Conservation (phyloP, 176 grass and related monocot genomes). For the Triticum turgidum region DNA sequence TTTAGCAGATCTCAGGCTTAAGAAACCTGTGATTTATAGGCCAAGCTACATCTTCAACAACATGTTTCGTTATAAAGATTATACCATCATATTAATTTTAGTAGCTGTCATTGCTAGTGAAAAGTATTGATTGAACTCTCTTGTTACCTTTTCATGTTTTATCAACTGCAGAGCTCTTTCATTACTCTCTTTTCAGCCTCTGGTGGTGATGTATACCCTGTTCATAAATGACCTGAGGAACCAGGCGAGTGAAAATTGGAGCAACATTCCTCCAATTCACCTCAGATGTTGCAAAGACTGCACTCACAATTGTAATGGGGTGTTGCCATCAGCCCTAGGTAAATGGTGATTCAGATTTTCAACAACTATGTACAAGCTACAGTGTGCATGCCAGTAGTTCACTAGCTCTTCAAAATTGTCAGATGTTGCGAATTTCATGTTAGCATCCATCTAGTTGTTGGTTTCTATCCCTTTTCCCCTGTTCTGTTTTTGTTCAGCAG, state of each 20-base stretch:
- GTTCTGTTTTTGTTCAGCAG: neutral
- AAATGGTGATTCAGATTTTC: slow-evolving; percentile 56
- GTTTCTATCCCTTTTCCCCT: neutral
- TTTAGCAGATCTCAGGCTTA: slow-evolving; percentile 63
- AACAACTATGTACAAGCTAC: neutral
- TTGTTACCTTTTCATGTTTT: neutral
- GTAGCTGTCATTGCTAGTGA: neutral
- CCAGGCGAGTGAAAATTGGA: slow-evolving; percentile 59
- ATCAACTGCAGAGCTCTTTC: slow-evolving; percentile 32
- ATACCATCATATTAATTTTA: slow-evolving; percentile 41
- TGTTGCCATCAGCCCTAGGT: slow-evolving; percentile 74
- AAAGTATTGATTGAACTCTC: slow-evolving; percentile 29
- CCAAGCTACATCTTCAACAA: slow-evolving; percentile 42
- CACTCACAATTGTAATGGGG: slow-evolving; percentile 47
- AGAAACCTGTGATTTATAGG: slow-evolving; percentile 68
- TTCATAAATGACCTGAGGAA: slow-evolving; percentile 66
- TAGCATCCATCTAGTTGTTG: neutral
- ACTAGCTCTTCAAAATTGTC: neutral
- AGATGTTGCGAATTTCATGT: neutral
- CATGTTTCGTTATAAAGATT: neutral
- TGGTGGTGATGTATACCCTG: slow-evolving; percentile 39
- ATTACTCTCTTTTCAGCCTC: slow-evolving; percentile 43
- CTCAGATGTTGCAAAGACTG: slow-evolving; percentile 33
- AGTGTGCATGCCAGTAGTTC: neutral
- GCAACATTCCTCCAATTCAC: slow-evolving; percentile 71